Evolutionary conservation across 1,284 basidiomycete genomes (phyloP).

Genomic region (Veloboletus limbatus): DNA sequence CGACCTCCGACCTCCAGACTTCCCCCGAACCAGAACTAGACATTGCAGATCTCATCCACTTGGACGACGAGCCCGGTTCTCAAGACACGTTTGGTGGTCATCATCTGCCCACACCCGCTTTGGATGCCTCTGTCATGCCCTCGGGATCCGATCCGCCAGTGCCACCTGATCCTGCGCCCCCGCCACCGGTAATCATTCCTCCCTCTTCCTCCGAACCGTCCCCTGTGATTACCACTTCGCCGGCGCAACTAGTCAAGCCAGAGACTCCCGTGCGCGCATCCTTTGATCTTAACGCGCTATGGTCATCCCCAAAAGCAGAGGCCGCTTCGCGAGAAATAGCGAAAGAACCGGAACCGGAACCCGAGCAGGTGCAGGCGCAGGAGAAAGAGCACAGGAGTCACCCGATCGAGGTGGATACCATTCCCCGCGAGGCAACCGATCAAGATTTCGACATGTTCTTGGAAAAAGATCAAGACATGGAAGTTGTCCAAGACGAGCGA

Average conservation of each 20-base stretch:
- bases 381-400: conserved; percentile 29
- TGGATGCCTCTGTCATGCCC: conserved; percentile 11
- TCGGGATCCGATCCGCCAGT: conserved; percentile 9
- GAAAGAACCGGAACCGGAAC: conserved; percentile 20
- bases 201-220: conserved; percentile 11
- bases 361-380: conserved; percentile 14
- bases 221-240: conserved; percentile 10
- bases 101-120: conserved; percentile 15
- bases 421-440: conserved; percentile 55
- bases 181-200: conserved; percentile 10
- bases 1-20: conserved; percentile 41
- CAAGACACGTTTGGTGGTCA: conserved; percentile 24
- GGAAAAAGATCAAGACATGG: conserved; percentile 49
- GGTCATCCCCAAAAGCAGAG: conserved; percentile 50
- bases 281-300: conserved; percentile 71
- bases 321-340: conserved; percentile 20
- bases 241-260: conserved; percentile 37
- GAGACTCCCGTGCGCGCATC: conserved; percentile 45
- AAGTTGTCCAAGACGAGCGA: conserved; percentile 15
- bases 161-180: conserved; percentile 21
- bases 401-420: conserved; percentile 44
- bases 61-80: conserved; percentile 59
- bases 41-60: conserved; percentile 72
- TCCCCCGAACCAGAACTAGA: conserved; percentile 61
- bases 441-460: conserved; percentile 83